These are phyloP conservation scores for Saturnispora ahearnii DNA, from an alignment of 805 yeast species.

Conservation along the genomic window DNA sequence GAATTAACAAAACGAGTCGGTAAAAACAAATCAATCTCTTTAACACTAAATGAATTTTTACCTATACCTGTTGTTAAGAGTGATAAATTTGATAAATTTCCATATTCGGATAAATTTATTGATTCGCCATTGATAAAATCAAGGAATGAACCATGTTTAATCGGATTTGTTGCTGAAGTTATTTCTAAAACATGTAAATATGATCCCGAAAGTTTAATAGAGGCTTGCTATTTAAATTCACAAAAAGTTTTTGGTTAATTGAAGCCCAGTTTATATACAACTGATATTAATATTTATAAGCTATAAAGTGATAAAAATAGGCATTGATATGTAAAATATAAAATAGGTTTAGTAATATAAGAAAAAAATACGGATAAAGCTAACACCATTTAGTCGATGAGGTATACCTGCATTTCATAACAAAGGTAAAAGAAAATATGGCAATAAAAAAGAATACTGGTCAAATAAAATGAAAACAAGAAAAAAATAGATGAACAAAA, in stretches of 20 bases:
- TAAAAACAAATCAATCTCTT: slow-evolving; percentile 9
- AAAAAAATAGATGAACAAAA: neutral
- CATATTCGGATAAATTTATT: slow-evolving; percentile 22
- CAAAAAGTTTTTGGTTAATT: slow-evolving; percentile 33
- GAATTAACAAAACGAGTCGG: neutral
- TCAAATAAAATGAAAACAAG: neutral
- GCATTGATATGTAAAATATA: neutral
- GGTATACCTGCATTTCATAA: neutral
- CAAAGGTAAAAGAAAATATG: neutral
- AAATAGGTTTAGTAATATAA: neutral
- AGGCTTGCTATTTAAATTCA: slow-evolving; percentile 44
- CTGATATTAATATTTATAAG: neutral
- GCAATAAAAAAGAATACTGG: neutral
- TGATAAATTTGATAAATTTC: slow-evolving; percentile 34
- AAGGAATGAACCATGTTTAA: slow-evolving; percentile 86
- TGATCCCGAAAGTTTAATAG: slow-evolving; percentile 36
- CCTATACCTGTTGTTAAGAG: slow-evolving; percentile 62
- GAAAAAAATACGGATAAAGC: neutral
- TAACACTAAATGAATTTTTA: slow-evolving; percentile 38
- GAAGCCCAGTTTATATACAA: neutral
- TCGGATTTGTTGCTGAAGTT: slow-evolving; percentile 71
- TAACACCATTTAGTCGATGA: neutral
- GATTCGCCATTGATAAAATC: slow-evolving; percentile 55
- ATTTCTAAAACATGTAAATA: slow-evolving; percentile 42
- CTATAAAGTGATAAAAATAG: neutral